These are phyloP conservation scores for Magnaporthales sp. DNA, from an alignment of 2,329 filamentous ascomycete genomes.

Conservation along the genomic window DNA sequence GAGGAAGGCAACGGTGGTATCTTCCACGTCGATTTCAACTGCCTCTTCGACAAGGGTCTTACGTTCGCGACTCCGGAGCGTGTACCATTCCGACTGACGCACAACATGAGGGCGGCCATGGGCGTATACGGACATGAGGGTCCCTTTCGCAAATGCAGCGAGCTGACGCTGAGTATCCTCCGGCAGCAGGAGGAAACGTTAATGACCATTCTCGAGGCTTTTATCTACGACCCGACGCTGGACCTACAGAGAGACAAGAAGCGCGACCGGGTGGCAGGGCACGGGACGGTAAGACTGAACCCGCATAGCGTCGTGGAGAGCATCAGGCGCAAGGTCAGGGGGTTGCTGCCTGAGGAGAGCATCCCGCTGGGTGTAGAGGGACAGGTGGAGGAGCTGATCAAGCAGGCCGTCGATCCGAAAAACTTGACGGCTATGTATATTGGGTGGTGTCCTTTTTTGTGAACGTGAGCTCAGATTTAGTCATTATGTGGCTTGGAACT, in stretches of 20 bases:
- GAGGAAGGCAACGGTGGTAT: conserved; percentile 90
- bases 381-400: conserved; percentile 92
- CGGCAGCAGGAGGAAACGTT: conserved; percentile 91
- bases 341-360: conserved; percentile 75
- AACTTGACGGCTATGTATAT: conserved; percentile 95
- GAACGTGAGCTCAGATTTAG: neutral
- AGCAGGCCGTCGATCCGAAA: conserved; percentile 69
- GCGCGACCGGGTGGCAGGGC: conserved; percentile 29
- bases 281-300: conserved; percentile 34
- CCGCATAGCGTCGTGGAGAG: conserved; percentile 76
- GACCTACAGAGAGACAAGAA: conserved; percentile 73
- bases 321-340: conserved; percentile 78
- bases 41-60: conserved; percentile 94
- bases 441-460: conserved; percentile 68
- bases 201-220: conserved; percentile 95
- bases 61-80: conserved; percentile 92
- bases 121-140: conserved; percentile 90
- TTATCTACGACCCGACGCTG: conserved; percentile 92
- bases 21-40: conserved; percentile 99
- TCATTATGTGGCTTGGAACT: neutral
- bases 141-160: conserved; percentile 82
- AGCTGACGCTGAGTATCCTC: conserved; percentile 76
- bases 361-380: conserved; percentile 93
- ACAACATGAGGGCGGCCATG: conserved; percentile 98
- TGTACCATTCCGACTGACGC: conserved; percentile 92